phyloP scores from a whole-genome alignment of 73 alveolate genomes.

The Tetrahymena malaccensis region DNA sequence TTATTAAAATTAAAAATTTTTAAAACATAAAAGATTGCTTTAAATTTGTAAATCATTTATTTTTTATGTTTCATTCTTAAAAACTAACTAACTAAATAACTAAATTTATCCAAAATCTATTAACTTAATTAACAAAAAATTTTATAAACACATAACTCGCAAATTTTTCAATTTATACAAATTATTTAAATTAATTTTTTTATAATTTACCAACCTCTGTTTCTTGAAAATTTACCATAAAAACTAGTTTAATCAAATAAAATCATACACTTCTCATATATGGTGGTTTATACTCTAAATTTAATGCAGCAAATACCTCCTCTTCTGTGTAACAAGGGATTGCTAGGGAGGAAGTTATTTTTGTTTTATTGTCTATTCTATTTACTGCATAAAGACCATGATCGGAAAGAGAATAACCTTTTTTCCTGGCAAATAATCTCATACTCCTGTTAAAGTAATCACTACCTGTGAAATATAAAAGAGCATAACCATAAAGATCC shows the following conservation, averaged over 20 bases:
- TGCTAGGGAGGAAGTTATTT: constrained; percentile 52
- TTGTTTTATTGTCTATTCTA: constrained; percentile 34
- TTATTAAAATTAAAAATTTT: too few relatives aligned
- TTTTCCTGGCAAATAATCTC: constrained; percentile 81
- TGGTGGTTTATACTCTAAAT: constrained; percentile 75
- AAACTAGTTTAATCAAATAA: too few relatives aligned
- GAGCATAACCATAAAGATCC: constrained; percentile 77
- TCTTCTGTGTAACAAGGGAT: constrained; percentile 79
- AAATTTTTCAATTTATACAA: too few relatives aligned
- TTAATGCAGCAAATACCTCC: constrained; percentile 75
- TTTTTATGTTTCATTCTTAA: neutral
- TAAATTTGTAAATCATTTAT: neutral
- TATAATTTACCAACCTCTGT: too few relatives aligned
- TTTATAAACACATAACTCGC: too few relatives aligned
- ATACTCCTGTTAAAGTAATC: constrained; percentile 88
- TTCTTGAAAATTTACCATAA: too few relatives aligned
- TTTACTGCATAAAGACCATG: constrained; percentile 74
- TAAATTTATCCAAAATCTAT: too few relatives aligned
- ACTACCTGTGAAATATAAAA: constrained; percentile 91
- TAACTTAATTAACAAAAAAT: too few relatives aligned
- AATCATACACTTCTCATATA: constrained; percentile 83
- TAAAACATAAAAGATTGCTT: neutral
- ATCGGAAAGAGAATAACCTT: constrained; percentile 82
- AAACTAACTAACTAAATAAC: neutral
- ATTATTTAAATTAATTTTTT: too few relatives aligned